A percentile compares a stretch with the other conserved stretches of the same genome.
These are phyloP conservation scores for Parmelia sp. DNA, from an alignment of 495 filamentous ascomycete species.

Conservation along the genomic window DNA sequence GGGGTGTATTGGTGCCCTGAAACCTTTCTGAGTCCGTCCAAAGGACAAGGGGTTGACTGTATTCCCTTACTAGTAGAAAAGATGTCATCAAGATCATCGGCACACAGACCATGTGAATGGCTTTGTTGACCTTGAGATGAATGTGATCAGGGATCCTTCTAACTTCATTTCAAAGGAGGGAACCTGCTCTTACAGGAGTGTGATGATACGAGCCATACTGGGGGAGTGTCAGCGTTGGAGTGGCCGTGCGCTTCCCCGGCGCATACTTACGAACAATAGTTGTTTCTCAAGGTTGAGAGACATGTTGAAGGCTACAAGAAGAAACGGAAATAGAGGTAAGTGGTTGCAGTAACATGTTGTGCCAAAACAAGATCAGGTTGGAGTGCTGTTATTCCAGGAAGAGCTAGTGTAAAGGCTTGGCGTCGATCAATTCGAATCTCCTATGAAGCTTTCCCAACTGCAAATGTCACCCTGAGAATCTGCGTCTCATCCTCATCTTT, in stretches of 20 bases:
- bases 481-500: not conserved
- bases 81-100: slow-evolving; percentile 74
- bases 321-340: not conserved
- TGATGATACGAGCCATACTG: slow-evolving; percentile 96
- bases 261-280: slow-evolving; percentile 62
- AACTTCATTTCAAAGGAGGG: not conserved
- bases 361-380: no score
- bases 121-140: slow-evolving; percentile 59
- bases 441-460: slow-evolving; percentile 3
- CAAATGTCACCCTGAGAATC: slow-evolving; percentile 1
- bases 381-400: no score
- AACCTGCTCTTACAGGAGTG: slow-evolving; percentile 53
- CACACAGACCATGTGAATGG: slow-evolving; percentile 86
- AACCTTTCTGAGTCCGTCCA: slow-evolving; percentile 9
- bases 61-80: slow-evolving; percentile 64
- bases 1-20: slow-evolving; percentile 70
- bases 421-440: slow-evolving; percentile 10
- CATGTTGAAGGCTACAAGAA: slow-evolving; percentile 40
- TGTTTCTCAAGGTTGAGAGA: slow-evolving; percentile 74
- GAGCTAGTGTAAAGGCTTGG: slow-evolving; percentile 14
- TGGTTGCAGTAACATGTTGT: no score
- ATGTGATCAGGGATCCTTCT: slow-evolving; percentile 13
- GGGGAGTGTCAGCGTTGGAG: slow-evolving; percentile 26
- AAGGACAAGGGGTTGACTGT: not conserved
- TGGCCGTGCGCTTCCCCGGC: not conserved